phyloP scores from a whole-genome alignment of 2,329 filamentous ascomycete genomes.

The Hypocrella siamensis region DNA sequence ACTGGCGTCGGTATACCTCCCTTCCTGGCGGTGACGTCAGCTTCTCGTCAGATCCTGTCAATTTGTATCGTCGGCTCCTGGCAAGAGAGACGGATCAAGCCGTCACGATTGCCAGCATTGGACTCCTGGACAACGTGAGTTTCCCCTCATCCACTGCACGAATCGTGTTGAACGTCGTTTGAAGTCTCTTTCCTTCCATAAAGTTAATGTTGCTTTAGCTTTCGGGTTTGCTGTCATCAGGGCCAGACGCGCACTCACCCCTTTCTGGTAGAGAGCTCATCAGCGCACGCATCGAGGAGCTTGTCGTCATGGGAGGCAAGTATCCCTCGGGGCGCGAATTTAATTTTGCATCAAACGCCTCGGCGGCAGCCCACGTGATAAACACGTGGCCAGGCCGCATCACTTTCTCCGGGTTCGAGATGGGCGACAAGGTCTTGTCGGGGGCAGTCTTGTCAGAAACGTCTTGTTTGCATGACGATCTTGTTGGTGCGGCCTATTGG shows the following conservation, averaged over 20 bases:
- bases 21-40: slow-evolving; percentile 13
- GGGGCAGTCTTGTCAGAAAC: slow-evolving; percentile 18
- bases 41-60: slow-evolving; percentile 24
- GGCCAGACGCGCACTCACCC: slow-evolving; percentile 20
- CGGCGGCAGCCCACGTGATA: slow-evolving; percentile 24
- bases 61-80: slow-evolving; percentile 27
- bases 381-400: slow-evolving; percentile 25
- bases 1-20: slow-evolving; percentile 14
- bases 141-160: slow-evolving; percentile 9
- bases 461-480: slow-evolving; percentile 11
- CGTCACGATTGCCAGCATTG: slow-evolving; percentile 28
- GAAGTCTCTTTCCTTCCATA: slow-evolving; percentile 1
- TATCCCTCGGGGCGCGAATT: slow-evolving; percentile 31
- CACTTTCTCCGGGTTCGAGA: slow-evolving; percentile 26
- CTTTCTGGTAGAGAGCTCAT: slow-evolving; percentile 25
- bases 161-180: too few species aligned
- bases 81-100: slow-evolving; percentile 21
- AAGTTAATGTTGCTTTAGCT: too few species aligned
- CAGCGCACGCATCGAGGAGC: slow-evolving; percentile 26
- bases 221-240: slow-evolving; percentile 28
- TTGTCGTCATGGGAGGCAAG: slow-evolving; percentile 35
- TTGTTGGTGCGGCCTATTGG: slow-evolving; percentile 20
- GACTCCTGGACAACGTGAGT: slow-evolving; percentile 24
- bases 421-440: slow-evolving; percentile 24
- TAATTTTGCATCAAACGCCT: slow-evolving; percentile 30